Evolutionary conservation across 345 rosid species (phyloP).

Genomic region (Nephelium lappaceum): DNA sequence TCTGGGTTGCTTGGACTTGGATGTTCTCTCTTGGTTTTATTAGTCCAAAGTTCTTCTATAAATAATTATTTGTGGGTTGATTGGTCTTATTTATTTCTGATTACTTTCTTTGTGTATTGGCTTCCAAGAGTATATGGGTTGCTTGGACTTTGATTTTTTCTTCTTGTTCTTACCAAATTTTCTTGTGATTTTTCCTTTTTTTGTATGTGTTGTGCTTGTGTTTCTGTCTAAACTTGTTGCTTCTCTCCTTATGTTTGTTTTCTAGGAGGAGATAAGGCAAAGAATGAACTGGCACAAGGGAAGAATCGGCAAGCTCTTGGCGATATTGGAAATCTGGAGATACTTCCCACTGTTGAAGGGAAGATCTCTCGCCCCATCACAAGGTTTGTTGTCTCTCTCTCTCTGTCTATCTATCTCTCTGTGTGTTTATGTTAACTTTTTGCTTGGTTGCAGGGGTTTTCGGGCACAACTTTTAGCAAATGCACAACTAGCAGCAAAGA

Average conservation of each 20-base stretch:
- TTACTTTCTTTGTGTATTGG: not conserved
- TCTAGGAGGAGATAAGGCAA: conserved; percentile 15
- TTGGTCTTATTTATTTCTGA: not conserved
- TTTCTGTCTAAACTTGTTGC: not conserved
- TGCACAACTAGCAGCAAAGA: conserved; percentile 13
- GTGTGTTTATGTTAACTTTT: not conserved
- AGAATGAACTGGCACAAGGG: conserved; percentile 7
- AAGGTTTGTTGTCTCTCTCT: conserved; percentile 12
- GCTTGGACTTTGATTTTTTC: not conserved
- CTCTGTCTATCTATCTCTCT: not conserved
- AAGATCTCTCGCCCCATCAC: conserved; percentile 29
- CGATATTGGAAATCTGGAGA: conserved; percentile 22
- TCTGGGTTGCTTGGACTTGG: not conserved
- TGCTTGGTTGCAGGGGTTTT: conserved; percentile 17
- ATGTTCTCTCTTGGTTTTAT: too few species aligned
- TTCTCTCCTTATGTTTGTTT: not conserved
- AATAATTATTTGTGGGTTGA: not conserved
- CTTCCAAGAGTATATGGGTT: not conserved
- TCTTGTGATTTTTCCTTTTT: not conserved
- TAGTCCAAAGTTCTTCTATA: too few species aligned
- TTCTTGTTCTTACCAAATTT: not conserved
- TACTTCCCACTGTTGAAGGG: not conserved
- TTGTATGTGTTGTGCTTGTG: too few species aligned
- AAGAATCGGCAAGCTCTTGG: conserved; percentile 12
- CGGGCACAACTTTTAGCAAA: conserved; percentile 18